A percentile compares a stretch with the other conserved stretches of the same genome.
Conservation (phyloP, 441 rosid species). For the Populus hybrid region DNA sequence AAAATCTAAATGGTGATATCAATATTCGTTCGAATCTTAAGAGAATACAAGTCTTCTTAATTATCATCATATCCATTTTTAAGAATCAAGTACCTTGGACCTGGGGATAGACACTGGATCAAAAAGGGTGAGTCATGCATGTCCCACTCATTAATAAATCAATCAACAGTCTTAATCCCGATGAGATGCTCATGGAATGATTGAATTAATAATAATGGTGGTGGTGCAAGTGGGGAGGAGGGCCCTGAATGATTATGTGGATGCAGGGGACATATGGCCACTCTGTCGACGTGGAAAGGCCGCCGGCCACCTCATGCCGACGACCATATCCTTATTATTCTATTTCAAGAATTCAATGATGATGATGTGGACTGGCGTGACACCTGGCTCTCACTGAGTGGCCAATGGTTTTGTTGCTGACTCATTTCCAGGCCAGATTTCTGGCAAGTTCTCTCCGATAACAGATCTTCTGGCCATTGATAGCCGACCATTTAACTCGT, state of each 20-base stretch:
- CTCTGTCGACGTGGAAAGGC: conserved; percentile 13
- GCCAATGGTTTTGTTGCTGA: conserved; percentile 28
- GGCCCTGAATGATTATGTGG: not conserved
- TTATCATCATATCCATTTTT: too few species aligned
- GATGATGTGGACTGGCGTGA: conserved; percentile 6
- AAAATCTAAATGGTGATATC: too few species aligned
- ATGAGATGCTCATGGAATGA: too few species aligned
- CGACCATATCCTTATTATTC: not conserved
- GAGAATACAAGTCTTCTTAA: too few species aligned
- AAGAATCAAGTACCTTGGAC: too few species aligned
- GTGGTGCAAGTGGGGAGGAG: too few species aligned
- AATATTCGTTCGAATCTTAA: too few species aligned
- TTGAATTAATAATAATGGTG: too few species aligned
- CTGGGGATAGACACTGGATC: too few species aligned
- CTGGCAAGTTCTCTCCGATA: not conserved
- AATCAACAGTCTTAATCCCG: too few species aligned
- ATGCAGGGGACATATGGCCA: not conserved
- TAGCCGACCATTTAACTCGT: not conserved
- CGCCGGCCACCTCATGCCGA: not conserved
- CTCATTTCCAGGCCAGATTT: conserved; percentile 35
- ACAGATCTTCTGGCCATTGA: conserved; percentile 6
- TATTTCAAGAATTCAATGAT: not conserved
- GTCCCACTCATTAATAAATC: too few species aligned
- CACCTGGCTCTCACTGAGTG: conserved; percentile 18
- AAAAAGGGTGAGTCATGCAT: too few species aligned